These are phyloP conservation scores for Fusarium sp. DNA, from an alignment of 2,329 filamentous ascomycete species.

Conservation along the genomic window DNA sequence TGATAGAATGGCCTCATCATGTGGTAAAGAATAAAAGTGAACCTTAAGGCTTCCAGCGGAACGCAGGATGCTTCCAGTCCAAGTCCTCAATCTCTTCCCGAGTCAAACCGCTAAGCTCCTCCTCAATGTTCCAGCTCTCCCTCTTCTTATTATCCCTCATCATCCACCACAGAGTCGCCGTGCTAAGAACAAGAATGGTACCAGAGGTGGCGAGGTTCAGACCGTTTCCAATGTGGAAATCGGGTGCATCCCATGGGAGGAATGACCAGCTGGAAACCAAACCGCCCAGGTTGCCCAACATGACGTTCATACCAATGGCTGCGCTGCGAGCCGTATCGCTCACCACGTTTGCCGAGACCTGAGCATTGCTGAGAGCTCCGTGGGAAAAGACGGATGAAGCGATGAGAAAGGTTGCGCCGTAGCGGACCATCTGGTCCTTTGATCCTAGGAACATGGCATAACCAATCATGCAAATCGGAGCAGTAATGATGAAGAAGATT, in stretches of 20 bases:
- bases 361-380: conserved; percentile 51
- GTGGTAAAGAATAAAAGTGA: neutral
- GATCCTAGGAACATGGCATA: conserved; percentile 78
- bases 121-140: conserved; percentile 46
- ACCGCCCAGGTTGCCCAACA: conserved; percentile 79
- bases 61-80: conserved; percentile 75
- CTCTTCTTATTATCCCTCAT: conserved; percentile 66
- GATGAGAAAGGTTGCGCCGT: conserved; percentile 78
- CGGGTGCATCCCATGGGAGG: conserved; percentile 70
- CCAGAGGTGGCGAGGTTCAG: conserved; percentile 72
- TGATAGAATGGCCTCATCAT: too few species aligned
- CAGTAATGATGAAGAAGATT: conserved; percentile 69
- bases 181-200: conserved; percentile 63
- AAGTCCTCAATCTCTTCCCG: conserved; percentile 68
- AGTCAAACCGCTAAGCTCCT: conserved; percentile 65
- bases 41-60: conserved; percentile 63
- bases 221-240: conserved; percentile 78
- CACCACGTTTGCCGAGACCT: conserved; percentile 75
- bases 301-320: conserved; percentile 74
- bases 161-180: conserved; percentile 70
- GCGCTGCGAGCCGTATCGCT: conserved; percentile 76
- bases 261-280: conserved; percentile 74
- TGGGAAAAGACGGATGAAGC: conserved; percentile 71
- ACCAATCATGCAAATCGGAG: conserved; percentile 75
- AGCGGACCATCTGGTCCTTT: conserved; percentile 64